Conservation (phyloP, 1,284 basidiomycete species). For the Pascua sp. region DNA sequence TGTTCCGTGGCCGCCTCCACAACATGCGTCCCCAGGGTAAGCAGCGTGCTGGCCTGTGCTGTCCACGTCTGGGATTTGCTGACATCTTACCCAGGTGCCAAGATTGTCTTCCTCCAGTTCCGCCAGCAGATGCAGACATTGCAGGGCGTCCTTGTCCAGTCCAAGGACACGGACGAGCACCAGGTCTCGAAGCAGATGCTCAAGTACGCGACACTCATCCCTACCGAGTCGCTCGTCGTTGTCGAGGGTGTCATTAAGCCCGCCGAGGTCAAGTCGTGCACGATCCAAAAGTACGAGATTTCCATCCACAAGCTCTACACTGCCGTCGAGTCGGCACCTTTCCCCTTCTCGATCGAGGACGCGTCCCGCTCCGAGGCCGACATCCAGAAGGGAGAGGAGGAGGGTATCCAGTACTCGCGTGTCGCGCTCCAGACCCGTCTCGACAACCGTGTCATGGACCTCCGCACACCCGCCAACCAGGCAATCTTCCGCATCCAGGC, state of each 20-base stretch:
- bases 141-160: slow-evolving; percentile 70
- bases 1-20: slow-evolving; percentile 86
- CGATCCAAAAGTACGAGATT: slow-evolving; percentile 83
- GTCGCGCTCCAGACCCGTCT: slow-evolving; percentile 89
- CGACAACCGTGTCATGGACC: slow-evolving; percentile 91
- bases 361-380: slow-evolving; percentile 80
- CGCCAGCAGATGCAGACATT: slow-evolving; percentile 86
- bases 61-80: background rate
- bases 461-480: slow-evolving; percentile 95
- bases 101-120: slow-evolving; percentile 91
- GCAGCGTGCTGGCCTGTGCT: slow-evolving; percentile 9
- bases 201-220: slow-evolving; percentile 78
- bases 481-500: slow-evolving; percentile 92
- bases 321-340: slow-evolving; percentile 66
- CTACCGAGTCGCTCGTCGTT: slow-evolving; percentile 85
- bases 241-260: slow-evolving; percentile 78
- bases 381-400: slow-evolving; percentile 55
- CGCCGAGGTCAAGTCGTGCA: slow-evolving; percentile 87
- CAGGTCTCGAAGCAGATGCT: slow-evolving; percentile 97
- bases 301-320: slow-evolving; percentile 79
- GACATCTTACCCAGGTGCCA: slow-evolving; percentile 54
- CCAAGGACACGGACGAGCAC: slow-evolving; percentile 57
- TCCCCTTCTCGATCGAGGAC: slow-evolving; percentile 93
- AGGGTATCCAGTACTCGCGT: slow-evolving; percentile 53
- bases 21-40: slow-evolving; percentile 84